These are phyloP conservation scores for Lachancea meyersii DNA, from an alignment of 805 yeast species.

Conservation along the genomic window DNA sequence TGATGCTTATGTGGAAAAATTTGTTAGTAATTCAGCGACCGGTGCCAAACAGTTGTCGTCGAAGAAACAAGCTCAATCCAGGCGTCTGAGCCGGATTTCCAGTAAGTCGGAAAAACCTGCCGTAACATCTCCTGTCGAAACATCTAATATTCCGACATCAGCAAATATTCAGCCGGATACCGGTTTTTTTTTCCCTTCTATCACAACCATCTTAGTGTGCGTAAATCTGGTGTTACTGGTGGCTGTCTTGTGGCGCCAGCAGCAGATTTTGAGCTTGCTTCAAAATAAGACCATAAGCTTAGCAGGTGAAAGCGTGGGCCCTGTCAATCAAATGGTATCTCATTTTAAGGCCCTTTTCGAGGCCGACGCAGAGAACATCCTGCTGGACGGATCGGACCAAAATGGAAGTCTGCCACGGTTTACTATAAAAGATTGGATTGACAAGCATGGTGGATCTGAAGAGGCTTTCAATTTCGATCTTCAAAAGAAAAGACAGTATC, in stretches of 20 bases:
- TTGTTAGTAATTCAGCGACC: conserved; percentile 9
- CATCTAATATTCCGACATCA: background rate
- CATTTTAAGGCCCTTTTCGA: conserved; percentile 1
- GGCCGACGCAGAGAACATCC: background rate
- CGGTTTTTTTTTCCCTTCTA: background rate
- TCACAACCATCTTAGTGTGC: conserved; percentile 9
- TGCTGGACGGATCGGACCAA: background rate
- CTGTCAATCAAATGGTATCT: conserved; percentile 2
- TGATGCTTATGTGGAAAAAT: conserved; percentile 21
- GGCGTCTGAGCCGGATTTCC: conserved; percentile 8
- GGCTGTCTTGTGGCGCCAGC: conserved; percentile 12
- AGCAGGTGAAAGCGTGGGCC: background rate
- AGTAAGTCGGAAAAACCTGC: background rate
- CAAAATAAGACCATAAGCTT: background rate
- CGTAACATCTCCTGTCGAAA: background rate
- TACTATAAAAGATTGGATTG: conserved; percentile 6
- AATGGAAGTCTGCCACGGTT: background rate
- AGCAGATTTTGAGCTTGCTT: conserved; percentile 12
- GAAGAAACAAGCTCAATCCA: conserved; percentile 8
- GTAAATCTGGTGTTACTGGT: conserved; percentile 11
- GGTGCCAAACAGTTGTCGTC: conserved; percentile 6
- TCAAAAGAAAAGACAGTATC: conserved; percentile 6
- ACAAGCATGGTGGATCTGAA: conserved; percentile 1
- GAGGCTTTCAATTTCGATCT: background rate
- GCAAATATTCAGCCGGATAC: background rate